Conservation (phyloP, 2,329 filamentous ascomycete species). For the Colletotrichum abscissum region DNA sequence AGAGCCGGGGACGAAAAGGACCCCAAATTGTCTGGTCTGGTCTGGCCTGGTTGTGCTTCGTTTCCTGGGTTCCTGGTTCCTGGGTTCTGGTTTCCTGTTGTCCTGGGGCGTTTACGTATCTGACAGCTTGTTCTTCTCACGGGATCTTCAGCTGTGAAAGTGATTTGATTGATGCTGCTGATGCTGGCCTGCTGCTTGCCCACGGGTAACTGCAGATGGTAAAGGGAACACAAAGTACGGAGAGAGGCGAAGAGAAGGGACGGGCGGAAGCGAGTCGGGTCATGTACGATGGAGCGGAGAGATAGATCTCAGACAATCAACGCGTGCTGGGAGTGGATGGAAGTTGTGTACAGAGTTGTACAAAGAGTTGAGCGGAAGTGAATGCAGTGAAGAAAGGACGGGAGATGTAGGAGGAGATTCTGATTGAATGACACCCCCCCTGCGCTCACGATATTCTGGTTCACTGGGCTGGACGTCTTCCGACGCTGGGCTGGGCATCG, state of each 20-base stretch:
- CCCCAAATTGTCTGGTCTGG: not conserved
- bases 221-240: conserved; percentile 4
- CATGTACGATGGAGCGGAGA: conserved; percentile 25
- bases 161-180: conserved; percentile 1
- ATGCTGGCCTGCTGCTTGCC: not conserved
- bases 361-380: not conserved
- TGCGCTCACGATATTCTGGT: conserved; percentile 23
- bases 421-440: conserved; percentile 1
- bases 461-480: not conserved
- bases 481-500: not conserved
- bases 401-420: conserved; percentile 18
- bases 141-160: not conserved
- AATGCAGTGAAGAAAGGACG: not conserved
- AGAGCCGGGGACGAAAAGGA: not conserved
- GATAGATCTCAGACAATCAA: conserved; percentile 26
- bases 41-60: not conserved
- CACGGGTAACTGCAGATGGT: conserved; percentile 13
- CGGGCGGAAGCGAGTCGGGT: conserved; percentile 16
- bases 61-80: not conserved
- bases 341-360: not conserved
- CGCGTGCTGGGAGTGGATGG: not conserved
- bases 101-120: not conserved
- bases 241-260: not conserved
- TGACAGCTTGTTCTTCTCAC: not conserved
- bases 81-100: not conserved